Percentiles rank a stretch among this genome's conserved stretches.
Evolutionary conservation across 2,329 filamentous ascomycete species (phyloP).

Genomic region (Epichloe brachyelytri): DNA sequence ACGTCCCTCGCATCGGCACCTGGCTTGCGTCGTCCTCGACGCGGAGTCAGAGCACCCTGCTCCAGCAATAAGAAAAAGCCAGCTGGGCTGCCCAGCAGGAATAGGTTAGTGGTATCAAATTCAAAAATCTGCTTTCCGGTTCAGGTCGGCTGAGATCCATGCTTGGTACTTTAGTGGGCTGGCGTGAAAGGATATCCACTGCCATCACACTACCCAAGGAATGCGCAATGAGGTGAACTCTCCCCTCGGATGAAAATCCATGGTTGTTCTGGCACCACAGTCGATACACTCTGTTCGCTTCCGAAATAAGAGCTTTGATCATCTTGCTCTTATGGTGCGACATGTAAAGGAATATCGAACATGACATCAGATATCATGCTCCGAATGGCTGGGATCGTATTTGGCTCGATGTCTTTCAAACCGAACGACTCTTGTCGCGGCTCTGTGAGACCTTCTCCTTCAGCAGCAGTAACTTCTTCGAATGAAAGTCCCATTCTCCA

Average conservation of each 20-base stretch:
- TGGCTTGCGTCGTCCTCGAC: conserved; percentile 62
- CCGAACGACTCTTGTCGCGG: conserved; percentile 45
- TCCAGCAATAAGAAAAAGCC: conserved; percentile 90
- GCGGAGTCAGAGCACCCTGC: conserved; percentile 56
- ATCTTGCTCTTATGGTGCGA: conserved; percentile 93
- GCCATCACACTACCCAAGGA: conserved; percentile 93
- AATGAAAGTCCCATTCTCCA: conserved; percentile 85
- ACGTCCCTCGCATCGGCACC: conserved; percentile 54
- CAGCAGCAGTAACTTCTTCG: conserved; percentile 59
- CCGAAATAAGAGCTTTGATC: conserved; percentile 74
- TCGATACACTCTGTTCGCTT: conserved; percentile 91
- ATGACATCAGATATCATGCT: conserved; percentile 94
- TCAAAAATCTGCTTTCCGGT: conserved; percentile 51
- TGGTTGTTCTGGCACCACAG: conserved; percentile 93
- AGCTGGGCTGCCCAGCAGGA: conserved; percentile 79
- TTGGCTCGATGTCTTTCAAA: conserved; percentile 82
- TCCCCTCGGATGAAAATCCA: conserved; percentile 65
- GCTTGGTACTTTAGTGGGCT: conserved; percentile 59
- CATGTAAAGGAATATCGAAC: conserved; percentile 92
- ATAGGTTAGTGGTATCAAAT: conserved; percentile 82
- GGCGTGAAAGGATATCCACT: conserved; percentile 76
- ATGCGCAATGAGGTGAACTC: conserved; percentile 86
- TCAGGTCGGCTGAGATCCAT: conserved; percentile 29
- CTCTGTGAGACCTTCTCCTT: conserved; percentile 36
- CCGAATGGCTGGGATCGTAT: conserved; percentile 81